These are phyloP conservation scores for Aspergillus clavatus DNA, from an alignment of 2,329 filamentous ascomycete species.

Conservation along the genomic window DNA sequence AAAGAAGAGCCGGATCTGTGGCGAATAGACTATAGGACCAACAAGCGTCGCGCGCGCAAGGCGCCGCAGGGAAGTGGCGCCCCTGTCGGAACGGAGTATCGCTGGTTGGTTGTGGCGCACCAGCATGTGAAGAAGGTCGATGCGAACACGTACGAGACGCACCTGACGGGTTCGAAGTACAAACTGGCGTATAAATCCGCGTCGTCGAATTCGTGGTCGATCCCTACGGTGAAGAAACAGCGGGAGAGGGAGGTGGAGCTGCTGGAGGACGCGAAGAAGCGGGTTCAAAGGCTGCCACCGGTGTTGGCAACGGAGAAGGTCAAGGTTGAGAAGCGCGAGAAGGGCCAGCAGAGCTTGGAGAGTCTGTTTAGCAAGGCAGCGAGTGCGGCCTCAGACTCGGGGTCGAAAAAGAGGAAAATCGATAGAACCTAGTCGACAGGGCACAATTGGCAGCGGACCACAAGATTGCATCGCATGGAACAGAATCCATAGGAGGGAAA, in stretches of 20 bases:
- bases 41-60: constrained; percentile 27
- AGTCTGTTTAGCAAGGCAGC: constrained; percentile 22
- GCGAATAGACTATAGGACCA: constrained; percentile 30
- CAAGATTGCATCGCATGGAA: no score
- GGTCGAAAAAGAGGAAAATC: constrained; percentile 17
- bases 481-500: no score
- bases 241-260: constrained; percentile 31
- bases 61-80: constrained; percentile 33
- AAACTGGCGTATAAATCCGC: constrained; percentile 33
- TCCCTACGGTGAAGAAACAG: constrained; percentile 32
- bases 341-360: constrained; percentile 31
- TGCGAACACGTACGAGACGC: constrained; percentile 35
- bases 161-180: constrained; percentile 32
- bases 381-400: not conserved
- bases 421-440: not conserved
- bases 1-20: constrained; percentile 35
- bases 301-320: constrained; percentile 31
- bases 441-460: no score
- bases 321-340: constrained; percentile 27
- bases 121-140: constrained; percentile 35
- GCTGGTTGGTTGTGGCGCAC: constrained; percentile 33
- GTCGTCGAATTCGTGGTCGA: constrained; percentile 29
- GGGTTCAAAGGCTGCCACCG: constrained; percentile 30
- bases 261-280: constrained; percentile 30
- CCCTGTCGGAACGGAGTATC: constrained; percentile 32